These are phyloP conservation scores for Pseudonitzschia delicatissima DNA, from an alignment of 108 stramenopile species.

Conservation along the genomic window DNA sequence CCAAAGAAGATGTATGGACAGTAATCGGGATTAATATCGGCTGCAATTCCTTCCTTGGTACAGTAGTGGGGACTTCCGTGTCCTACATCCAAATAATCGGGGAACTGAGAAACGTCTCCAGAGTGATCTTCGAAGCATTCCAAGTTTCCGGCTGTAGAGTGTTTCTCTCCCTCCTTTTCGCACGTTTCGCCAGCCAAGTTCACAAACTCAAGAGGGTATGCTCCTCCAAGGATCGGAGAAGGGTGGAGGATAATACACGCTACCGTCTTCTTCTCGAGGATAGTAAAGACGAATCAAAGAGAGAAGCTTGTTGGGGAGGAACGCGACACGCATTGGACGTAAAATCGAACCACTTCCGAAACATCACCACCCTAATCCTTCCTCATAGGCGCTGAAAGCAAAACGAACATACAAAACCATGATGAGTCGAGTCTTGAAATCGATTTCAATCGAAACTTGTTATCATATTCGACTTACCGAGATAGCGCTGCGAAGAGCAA, in stretches of 20 bases:
- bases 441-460: too few species aligned
- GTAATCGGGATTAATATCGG: not conserved
- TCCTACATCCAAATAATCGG: not conserved
- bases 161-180: not conserved
- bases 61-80: slow-evolving; percentile 7
- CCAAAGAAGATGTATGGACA: slow-evolving; percentile 9
- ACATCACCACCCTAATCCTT: not conserved
- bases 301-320: not conserved
- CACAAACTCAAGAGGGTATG: not conserved
- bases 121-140: slow-evolving; percentile 1
- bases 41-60: not conserved
- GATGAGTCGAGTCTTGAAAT: too few species aligned
- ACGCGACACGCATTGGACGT: not conserved
- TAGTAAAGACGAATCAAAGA: not conserved
- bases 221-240: slow-evolving; percentile 1
- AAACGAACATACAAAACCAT: not conserved
- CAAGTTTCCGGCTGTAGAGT: not conserved
- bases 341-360: not conserved
- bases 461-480: not conserved
- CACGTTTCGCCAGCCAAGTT: slow-evolving; percentile 4
- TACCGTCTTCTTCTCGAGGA: slow-evolving; percentile 1
- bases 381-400: too few species aligned
- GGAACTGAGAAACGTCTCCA: not conserved
- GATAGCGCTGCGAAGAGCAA: not conserved
- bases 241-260: not conserved